Percentiles rank a stretch among this genome's conserved stretches.
These are phyloP conservation scores for Gnomoniopsis smithogilvyi DNA, from an alignment of 2,329 filamentous ascomycete genomes.

Conservation along the genomic window DNA sequence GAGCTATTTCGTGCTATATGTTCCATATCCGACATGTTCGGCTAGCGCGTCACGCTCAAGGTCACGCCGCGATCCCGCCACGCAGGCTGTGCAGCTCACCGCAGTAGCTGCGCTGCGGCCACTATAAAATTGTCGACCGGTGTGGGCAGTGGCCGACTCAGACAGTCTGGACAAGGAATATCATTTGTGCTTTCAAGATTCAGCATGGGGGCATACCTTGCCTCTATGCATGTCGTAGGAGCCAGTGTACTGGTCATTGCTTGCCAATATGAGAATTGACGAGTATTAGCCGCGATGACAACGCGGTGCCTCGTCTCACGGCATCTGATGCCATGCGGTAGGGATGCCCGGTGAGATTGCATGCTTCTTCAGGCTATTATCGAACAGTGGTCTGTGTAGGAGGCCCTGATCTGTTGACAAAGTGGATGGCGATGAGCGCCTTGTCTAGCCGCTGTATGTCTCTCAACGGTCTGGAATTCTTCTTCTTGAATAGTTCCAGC, in stretches of 20 bases:
- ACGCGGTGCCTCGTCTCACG: not conserved
- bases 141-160: not conserved
- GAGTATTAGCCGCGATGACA: not conserved
- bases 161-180: not conserved
- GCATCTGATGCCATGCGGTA: not conserved
- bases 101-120: not conserved
- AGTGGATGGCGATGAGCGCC: no score
- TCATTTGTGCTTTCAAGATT: no score
- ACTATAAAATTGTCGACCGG: not conserved
- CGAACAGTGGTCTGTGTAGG: no score
- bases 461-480: no score
- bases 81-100: conserved; percentile 1
- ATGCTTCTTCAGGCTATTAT: not conserved
- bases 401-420: no score
- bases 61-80: conserved; percentile 4
- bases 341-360: not conserved
- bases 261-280: not conserved
- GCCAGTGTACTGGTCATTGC: not conserved
- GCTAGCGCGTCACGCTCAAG: not conserved
- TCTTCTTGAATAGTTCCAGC: no score
- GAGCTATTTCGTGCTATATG: not conserved
- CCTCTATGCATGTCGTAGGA: not conserved
- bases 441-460: no score
- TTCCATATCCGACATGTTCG: not conserved
- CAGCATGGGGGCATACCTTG: not conserved